phyloP scores from a whole-genome alignment of 1,284 basidiomycete species.

The Cerioporus squamosus region DNA sequence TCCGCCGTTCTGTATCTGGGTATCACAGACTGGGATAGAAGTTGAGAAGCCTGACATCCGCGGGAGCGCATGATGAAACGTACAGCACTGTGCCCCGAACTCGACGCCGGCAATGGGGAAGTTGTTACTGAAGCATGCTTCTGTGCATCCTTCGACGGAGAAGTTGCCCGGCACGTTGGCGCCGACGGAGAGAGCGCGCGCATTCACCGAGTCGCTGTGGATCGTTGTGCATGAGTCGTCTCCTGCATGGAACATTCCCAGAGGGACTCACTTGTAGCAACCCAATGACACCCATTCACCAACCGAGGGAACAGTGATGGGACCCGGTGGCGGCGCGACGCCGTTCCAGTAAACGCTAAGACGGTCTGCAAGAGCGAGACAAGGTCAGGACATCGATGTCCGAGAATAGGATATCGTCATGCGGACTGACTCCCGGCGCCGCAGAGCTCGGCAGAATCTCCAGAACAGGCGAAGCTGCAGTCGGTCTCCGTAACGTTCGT shows the following conservation, averaged over 20 bases:
- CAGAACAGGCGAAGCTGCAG: conserved; percentile 67
- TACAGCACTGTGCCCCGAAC: conserved; percentile 52
- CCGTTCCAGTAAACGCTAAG: conserved; percentile 71
- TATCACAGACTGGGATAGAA: conserved; percentile 53
- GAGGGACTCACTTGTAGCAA: conserved; percentile 58
- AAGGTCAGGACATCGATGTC: conserved; percentile 5
- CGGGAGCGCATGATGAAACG: conserved; percentile 29
- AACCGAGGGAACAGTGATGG: conserved; percentile 51
- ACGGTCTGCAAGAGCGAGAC: conserved; percentile 35
- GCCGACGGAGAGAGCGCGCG: conserved; percentile 52
- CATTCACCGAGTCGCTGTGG: conserved; percentile 50
- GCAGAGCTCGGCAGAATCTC: conserved; percentile 60
- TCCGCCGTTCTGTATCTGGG: conserved; percentile 49
- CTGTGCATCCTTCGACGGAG: conserved; percentile 63
- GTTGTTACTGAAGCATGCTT: conserved; percentile 63
- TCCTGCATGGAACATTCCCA: background rate
- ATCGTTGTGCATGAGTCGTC: background rate
- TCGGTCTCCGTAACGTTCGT: conserved; percentile 50
- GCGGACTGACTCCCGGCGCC: conserved; percentile 47
- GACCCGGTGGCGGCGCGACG: conserved; percentile 52
- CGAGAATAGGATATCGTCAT: background rate
- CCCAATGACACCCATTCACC: conserved; percentile 68
- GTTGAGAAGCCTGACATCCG: background rate
- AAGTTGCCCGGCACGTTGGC: conserved; percentile 47
- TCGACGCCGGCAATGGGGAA: conserved; percentile 62